Conservation (phyloP, 1,284 basidiomycete species). For the Agroathelia rolfsii region DNA sequence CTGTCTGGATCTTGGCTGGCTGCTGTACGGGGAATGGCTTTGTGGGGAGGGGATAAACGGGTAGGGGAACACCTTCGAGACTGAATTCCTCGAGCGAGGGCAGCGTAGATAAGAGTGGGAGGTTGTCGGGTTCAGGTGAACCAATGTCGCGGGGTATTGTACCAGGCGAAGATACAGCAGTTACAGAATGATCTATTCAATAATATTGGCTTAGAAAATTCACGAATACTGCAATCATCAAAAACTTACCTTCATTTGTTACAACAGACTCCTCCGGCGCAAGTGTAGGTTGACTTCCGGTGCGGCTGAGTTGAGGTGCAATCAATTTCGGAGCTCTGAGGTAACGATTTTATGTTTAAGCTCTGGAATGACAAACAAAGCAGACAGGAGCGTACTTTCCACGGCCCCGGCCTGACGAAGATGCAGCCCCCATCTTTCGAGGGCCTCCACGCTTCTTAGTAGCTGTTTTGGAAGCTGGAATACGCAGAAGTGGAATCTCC, state of each 20-base stretch:
- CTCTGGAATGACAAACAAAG: too few species aligned
- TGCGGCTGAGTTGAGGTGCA: too few species aligned
- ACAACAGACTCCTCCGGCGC: constrained; percentile 29
- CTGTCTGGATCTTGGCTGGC: constrained; percentile 60
- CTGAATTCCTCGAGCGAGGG: constrained; percentile 34
- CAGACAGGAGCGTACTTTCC: too few species aligned
- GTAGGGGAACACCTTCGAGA: constrained; percentile 49
- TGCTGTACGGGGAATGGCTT: constrained; percentile 73
- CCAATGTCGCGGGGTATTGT: constrained; percentile 23
- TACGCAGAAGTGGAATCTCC: too few species aligned
- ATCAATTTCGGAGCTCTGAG: too few species aligned
- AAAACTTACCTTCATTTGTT: constrained; percentile 25
- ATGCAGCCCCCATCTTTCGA: too few species aligned
- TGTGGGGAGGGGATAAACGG: constrained; percentile 63
- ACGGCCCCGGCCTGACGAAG: too few species aligned
- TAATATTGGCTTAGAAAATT: constrained; percentile 6
- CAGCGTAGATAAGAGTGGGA: constrained; percentile 12
- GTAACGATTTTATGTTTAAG: too few species aligned
- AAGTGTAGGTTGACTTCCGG: constrained; percentile 22
- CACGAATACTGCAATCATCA: neutral
- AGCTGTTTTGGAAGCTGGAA: too few species aligned
- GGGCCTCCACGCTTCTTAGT: too few species aligned
- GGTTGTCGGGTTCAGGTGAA: constrained; percentile 20
- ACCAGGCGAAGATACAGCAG: constrained; percentile 39
- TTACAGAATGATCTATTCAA: constrained; percentile 33